Percentiles rank a stretch among this genome's conserved stretches.
These are phyloP conservation scores for Pseudonitzschia multiseries DNA, from an alignment of 108 stramenopile genomes.

Conservation along the genomic window DNA sequence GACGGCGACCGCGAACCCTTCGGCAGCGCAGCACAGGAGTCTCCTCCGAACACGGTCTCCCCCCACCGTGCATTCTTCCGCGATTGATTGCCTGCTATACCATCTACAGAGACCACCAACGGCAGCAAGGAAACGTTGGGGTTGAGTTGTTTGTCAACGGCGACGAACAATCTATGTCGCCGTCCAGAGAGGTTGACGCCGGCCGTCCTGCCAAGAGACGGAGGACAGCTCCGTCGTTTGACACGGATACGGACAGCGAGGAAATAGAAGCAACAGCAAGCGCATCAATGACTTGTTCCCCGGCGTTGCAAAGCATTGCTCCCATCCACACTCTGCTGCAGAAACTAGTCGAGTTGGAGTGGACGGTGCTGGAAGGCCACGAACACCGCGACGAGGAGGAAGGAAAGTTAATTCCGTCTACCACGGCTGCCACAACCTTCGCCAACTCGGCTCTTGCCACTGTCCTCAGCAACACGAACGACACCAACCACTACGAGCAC, in stretches of 20 bases:
- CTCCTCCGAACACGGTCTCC: background rate
- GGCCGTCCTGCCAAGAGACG: background rate
- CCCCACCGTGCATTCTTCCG: slow-evolving; percentile 13
- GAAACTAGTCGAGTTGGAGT: slow-evolving; percentile 24
- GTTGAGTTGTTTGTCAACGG: background rate
- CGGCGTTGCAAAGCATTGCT: background rate
- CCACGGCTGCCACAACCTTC: background rate
- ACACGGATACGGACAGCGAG: too few relatives aligned
- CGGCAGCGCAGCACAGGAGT: background rate
- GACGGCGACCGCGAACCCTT: background rate
- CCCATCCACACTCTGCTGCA: slow-evolving; percentile 13
- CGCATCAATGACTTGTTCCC: background rate
- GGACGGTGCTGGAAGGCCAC: slow-evolving; percentile 10
- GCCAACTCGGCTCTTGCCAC: background rate
- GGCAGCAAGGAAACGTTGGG: background rate
- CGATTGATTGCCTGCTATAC: slow-evolving; percentile 16
- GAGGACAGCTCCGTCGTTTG: slow-evolving; percentile 1
- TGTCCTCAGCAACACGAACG: background rate
- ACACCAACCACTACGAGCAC: background rate
- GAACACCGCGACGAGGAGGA: slow-evolving; percentile 9
- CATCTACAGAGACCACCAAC: slow-evolving; percentile 4
- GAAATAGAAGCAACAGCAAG: background rate
- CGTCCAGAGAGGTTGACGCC: background rate
- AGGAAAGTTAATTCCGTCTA: background rate
- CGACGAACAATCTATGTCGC: background rate